Evolutionary conservation across 805 yeast genomes (phyloP).

Genomic region (Candida quercuum): DNA sequence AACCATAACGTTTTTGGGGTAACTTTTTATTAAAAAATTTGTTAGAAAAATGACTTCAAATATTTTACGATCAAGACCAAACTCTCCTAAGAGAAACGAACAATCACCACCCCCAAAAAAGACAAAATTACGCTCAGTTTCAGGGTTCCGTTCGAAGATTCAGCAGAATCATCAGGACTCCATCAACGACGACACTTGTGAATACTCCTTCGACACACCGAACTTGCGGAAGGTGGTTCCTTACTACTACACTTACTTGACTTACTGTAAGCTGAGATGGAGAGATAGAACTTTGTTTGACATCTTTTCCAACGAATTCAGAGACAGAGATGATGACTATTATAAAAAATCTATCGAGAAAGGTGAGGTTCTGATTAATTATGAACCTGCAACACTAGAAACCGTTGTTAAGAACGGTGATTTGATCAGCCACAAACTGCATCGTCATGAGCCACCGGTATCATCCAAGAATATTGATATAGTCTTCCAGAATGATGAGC

Average conservation of each 20-base stretch:
- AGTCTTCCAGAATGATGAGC: conserved; percentile 57
- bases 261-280: conserved; percentile 90
- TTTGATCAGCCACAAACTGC: conserved; percentile 65
- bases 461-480: conserved; percentile 28
- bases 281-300: conserved; percentile 75
- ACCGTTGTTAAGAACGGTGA: conserved; percentile 78
- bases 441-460: conserved; percentile 76
- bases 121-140: conserved; percentile 15
- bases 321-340: conserved; percentile 68
- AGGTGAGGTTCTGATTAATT: conserved; percentile 77
- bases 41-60: background rate
- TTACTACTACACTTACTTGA: conserved; percentile 82
- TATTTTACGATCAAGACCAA: background rate
- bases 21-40: background rate
- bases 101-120: conserved; percentile 7
- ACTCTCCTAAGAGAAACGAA: too few relatives aligned
- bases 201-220: conserved; percentile 51
- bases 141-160: conserved; percentile 17
- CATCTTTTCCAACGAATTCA: conserved; percentile 76
- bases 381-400: conserved; percentile 55
- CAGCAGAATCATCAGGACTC: conserved; percentile 17
- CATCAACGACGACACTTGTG: conserved; percentile 37
- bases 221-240: conserved; percentile 69
- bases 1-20: too few relatives aligned
- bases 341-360: conserved; percentile 47